Base-by-base conservation (phyloP, 495 filamentous ascomycete genomes). In the Pseudomonodictys pantanalensis region DNA sequence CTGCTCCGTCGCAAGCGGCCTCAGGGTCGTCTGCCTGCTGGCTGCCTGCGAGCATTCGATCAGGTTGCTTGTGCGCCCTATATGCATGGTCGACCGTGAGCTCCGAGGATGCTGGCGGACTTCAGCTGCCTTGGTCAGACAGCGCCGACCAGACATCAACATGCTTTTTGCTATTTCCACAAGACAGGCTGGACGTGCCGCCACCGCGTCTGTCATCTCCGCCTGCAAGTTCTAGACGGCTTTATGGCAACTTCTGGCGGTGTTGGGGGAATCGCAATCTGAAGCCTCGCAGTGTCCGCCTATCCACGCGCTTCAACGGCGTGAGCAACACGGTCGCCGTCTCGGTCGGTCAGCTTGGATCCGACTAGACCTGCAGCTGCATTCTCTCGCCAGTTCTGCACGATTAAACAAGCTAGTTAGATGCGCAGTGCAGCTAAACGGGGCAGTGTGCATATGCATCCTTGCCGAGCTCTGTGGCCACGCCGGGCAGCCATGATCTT, bases 391-490 rank as follows among this genome's bases (percentile, higher is more conserved):
- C 38, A 55, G 52, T 48, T 59, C 63, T 63, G 60, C 59, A 60
- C 50, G 49, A 62, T 62, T 50, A 28, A 62, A 18, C 55, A 56
- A 64, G 18, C 49, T 56, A 47, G 50, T 53, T 62, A 55, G 50
- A 49, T 66, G 56, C 55, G 56, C 51, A 58, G 63, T 48, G 52
- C 46, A 32, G 55, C 57, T 45, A 44, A 60, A 61, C 56, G 62
- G 62, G 62, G 62, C 62, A 60, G 56, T 56, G 51, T 65, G 62
- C 62, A 65, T 60, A 54, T 44, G 20, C 15, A 56, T 56, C 62
- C 57, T 68, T 58, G 59, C 60, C 59, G 54, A 53, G 54, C 49
- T 51, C 42, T 58, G 54, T 68, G 66, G 47, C 56, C 58, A 56
- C 63, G 29, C 65, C 61, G 59, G 35, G 39, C 50, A 39, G 52